These are phyloP conservation scores for Calonectria multiphialidica DNA, from an alignment of 2,329 filamentous ascomycete genomes.

Conservation along the genomic window DNA sequence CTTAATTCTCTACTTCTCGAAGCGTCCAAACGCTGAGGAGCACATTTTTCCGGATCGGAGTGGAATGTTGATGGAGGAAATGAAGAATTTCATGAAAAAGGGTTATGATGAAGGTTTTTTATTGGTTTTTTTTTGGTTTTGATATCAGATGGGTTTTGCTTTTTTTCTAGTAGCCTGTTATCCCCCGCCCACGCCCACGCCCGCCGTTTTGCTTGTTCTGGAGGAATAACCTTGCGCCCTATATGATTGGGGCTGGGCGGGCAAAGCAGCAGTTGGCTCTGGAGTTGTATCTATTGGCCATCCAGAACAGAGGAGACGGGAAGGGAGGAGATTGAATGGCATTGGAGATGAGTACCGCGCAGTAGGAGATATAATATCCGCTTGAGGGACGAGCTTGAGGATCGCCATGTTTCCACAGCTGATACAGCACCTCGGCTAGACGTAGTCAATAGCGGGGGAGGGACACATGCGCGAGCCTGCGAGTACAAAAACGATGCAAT, in stretches of 20 bases:
- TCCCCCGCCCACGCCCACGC: slow-evolving; percentile 5
- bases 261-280: slow-evolving; percentile 17
- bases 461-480: neutral
- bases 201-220: slow-evolving; percentile 32
- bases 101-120: slow-evolving; percentile 29
- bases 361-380: slow-evolving; percentile 26
- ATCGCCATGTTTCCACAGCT: neutral
- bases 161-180: slow-evolving; percentile 15
- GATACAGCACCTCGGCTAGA: neutral
- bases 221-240: slow-evolving; percentile 33
- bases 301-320: slow-evolving; percentile 14
- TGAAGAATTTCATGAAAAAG: slow-evolving; percentile 30
- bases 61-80: slow-evolving; percentile 20
- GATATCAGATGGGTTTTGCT: slow-evolving; percentile 18
- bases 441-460: neutral
- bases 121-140: slow-evolving; percentile 24
- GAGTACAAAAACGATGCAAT: slow-evolving; percentile 5
- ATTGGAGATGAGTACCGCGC: slow-evolving; percentile 17
- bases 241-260: slow-evolving; percentile 18
- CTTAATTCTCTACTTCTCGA: slow-evolving; percentile 39
- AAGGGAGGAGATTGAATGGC: slow-evolving; percentile 11
- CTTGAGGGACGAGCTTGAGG: slow-evolving; percentile 1
- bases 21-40: slow-evolving; percentile 31
- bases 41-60: slow-evolving; percentile 15
- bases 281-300: slow-evolving; percentile 25